Evolutionary conservation across 1,284 basidiomycete genomes (phyloP).

Genomic region (Moesziomyces sp.): DNA sequence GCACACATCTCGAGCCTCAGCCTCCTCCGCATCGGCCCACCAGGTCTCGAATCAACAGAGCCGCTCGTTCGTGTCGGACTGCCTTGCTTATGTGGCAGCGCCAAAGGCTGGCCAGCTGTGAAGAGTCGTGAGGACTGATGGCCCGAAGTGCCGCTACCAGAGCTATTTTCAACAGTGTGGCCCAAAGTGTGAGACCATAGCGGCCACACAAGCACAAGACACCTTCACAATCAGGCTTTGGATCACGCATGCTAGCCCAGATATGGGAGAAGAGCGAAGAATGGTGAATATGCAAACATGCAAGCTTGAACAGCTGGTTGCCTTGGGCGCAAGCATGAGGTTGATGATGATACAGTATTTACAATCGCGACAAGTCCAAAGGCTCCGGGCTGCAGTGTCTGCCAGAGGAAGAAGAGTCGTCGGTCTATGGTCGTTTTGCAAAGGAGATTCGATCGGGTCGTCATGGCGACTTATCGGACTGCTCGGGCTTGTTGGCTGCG

Average conservation of each 20-base stretch:
- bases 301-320: neutral
- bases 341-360: conserved; percentile 33
- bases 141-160: neutral
- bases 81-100: too few relatives aligned
- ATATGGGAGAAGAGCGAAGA: conserved; percentile 1
- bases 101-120: too few relatives aligned
- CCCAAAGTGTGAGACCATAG: too few relatives aligned
- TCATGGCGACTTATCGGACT: conserved; percentile 27
- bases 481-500: conserved; percentile 18
- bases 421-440: conserved; percentile 4
- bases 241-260: too few relatives aligned
- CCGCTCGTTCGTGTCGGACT: too few relatives aligned
- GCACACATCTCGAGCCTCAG: too few relatives aligned
- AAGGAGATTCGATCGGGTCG: neutral
- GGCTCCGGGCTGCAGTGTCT: neutral
- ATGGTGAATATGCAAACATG: conserved; percentile 15
- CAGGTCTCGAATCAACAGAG: too few relatives aligned
- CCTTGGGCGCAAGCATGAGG: neutral
- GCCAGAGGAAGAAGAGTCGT: neutral
- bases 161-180: too few relatives aligned
- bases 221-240: too few relatives aligned
- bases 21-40: too few relatives aligned
- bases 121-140: too few relatives aligned
- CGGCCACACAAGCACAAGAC: too few relatives aligned
- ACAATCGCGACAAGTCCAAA: conserved; percentile 4